Conservation (phyloP, 306 rosid species). For the Casuarina cunninghamiana region DNA sequence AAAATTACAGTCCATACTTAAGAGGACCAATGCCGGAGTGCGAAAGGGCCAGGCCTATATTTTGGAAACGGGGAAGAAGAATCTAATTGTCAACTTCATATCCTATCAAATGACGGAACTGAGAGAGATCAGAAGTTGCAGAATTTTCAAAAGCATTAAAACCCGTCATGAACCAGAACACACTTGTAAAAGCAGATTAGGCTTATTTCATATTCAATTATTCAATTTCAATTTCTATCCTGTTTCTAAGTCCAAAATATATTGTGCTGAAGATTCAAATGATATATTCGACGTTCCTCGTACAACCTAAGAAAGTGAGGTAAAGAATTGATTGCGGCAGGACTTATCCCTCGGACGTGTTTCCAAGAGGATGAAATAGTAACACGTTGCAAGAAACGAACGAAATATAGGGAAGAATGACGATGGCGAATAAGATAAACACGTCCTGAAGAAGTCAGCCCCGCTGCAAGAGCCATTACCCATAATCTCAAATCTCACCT, state of each 20-base stretch:
- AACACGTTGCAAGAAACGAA: background rate
- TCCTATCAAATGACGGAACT: too few relatives aligned
- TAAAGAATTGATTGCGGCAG: background rate
- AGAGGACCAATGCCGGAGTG: background rate
- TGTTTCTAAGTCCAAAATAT: background rate
- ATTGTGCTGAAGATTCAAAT: background rate
- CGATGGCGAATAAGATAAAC: background rate
- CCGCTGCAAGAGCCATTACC: constrained; percentile 15
- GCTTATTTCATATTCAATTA: background rate
- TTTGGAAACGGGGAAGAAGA: background rate
- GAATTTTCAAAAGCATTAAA: background rate
- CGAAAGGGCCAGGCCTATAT: background rate
- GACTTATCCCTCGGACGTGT: background rate
- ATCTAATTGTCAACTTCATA: background rate
- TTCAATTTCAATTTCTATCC: background rate
- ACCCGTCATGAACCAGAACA: background rate
- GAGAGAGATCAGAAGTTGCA: background rate
- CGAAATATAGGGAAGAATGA: background rate
- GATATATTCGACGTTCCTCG: background rate
- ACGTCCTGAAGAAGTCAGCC: constrained; percentile 9
- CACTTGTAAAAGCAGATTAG: background rate
- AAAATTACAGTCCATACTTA: too few relatives aligned
- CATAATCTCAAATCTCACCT: constrained; percentile 52
- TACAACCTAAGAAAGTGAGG: background rate
- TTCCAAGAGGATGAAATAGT: background rate